Evolutionary conservation across 495 filamentous ascomycete species (phyloP).

Genomic region (Xylaria castorea): DNA sequence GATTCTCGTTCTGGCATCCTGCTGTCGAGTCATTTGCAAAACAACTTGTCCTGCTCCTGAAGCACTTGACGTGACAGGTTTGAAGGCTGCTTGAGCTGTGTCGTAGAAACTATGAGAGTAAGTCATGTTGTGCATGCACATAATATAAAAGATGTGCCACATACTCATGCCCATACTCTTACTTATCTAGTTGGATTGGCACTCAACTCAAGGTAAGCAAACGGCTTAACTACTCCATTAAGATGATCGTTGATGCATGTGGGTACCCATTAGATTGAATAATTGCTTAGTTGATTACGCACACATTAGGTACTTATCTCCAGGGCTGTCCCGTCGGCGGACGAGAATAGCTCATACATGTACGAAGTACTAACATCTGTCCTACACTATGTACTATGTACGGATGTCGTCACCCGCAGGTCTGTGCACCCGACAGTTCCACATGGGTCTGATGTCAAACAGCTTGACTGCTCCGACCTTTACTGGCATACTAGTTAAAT

Average conservation of each 20-base stretch:
- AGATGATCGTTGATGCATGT: background rate
- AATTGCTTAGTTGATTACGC: no score
- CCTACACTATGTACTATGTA: background rate
- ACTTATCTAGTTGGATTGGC: background rate
- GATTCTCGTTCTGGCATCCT: background rate
- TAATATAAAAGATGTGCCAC: background rate
- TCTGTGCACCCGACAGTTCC: background rate
- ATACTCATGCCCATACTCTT: background rate
- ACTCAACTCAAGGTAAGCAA: background rate
- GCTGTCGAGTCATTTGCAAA: background rate
- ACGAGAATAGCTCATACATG: background rate
- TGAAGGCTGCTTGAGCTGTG: background rate
- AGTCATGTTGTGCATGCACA: background rate
- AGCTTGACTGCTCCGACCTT: background rate
- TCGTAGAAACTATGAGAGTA: background rate
- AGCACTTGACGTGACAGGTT: background rate
- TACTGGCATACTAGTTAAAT: background rate
- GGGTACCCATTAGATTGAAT: background rate
- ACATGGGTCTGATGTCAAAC: background rate
- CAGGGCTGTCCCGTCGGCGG: no score
- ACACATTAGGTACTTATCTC: no score
- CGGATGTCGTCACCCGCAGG: conserved; percentile 1
- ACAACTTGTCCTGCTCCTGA: background rate
- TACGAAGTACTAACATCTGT: no score
- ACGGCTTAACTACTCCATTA: background rate